Percentiles rank a stretch among this genome's conserved stretches.
phyloP scores from a whole-genome alignment of 352 stramenopile genomes.

The Peronospora belbahrii region DNA sequence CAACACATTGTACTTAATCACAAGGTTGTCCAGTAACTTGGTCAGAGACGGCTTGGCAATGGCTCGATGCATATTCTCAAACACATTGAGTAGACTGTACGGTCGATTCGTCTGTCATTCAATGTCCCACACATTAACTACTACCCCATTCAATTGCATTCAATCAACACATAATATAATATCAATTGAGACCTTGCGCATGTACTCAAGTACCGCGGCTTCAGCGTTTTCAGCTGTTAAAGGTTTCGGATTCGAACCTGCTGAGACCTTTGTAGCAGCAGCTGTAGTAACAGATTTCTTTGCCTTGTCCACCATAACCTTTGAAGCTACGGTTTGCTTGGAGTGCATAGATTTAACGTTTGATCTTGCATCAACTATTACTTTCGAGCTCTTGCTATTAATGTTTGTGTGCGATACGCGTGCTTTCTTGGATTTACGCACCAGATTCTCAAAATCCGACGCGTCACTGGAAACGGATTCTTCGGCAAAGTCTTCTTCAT shows the following conservation, averaged over 20 bases:
- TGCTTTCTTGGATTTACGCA: slow-evolving; percentile 19
- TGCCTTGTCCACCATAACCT: too few relatives aligned
- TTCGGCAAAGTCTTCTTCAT: slow-evolving; percentile 24
- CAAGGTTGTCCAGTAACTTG: slow-evolving; percentile 66
- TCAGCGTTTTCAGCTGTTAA: slow-evolving; percentile 42
- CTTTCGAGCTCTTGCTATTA: slow-evolving; percentile 9
- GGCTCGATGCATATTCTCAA: slow-evolving; percentile 71
- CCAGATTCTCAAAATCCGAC: slow-evolving; percentile 39
- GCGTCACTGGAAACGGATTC: slow-evolving; percentile 20
- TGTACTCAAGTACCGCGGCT: slow-evolving; percentile 57
- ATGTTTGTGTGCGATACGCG: slow-evolving; percentile 14
- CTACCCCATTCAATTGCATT: background rate
- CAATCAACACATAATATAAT: slow-evolving; percentile 1
- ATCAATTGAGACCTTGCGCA: slow-evolving; percentile 42
- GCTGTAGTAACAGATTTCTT: slow-evolving; percentile 8
- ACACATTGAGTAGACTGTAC: slow-evolving; percentile 82
- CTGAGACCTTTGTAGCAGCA: slow-evolving; percentile 16
- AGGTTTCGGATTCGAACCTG: slow-evolving; percentile 17
- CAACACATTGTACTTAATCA: slow-evolving; percentile 34
- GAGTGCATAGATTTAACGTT: too few relatives aligned
- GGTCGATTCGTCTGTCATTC: slow-evolving; percentile 56
- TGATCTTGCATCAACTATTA: too few relatives aligned
- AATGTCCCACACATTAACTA: background rate
- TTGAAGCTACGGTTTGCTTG: too few relatives aligned
- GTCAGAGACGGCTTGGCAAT: slow-evolving; percentile 70